phyloP scores from a whole-genome alignment of 768 basidiomycete species.

The Tulasnella calospora region DNA sequence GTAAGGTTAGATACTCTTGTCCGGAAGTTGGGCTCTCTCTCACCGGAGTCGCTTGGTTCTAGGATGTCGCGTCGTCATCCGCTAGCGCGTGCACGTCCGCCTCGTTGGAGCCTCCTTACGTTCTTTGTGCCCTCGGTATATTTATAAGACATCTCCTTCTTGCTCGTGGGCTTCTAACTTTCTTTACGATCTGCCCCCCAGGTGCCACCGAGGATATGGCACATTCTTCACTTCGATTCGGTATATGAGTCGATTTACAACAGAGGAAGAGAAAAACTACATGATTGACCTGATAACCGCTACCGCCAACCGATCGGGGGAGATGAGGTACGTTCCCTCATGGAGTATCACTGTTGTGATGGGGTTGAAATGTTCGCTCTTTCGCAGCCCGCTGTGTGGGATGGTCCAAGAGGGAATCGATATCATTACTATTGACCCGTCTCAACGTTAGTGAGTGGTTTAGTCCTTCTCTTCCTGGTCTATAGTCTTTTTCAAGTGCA shows the following conservation, averaged over 20 bases:
- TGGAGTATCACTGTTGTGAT: background rate
- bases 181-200: conserved; percentile 31
- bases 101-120: conserved; percentile 96
- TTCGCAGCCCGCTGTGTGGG: conserved; percentile 88
- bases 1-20: conserved; percentile 58
- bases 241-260: conserved; percentile 97
- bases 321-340: conserved; percentile 59
- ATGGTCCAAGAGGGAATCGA: conserved; percentile 99
- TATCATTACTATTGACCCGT: conserved; percentile 91
- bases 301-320: conserved; percentile 79
- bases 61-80: conserved; percentile 96
- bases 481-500: too few relatives aligned
- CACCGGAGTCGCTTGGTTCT: conserved; percentile 6
- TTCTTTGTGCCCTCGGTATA: conserved; percentile 86
- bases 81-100: conserved; percentile 98
- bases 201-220: conserved; percentile 99
- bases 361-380: background rate
- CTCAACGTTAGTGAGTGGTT: conserved; percentile 61
- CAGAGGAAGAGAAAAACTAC: conserved; percentile 93
- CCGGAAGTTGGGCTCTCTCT: background rate
- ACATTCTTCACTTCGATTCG: conserved; percentile 94
- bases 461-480: too few relatives aligned
- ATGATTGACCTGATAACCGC: conserved; percentile 82
- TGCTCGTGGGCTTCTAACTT: background rate
- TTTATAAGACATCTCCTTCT: background rate